phyloP scores from a whole-genome alignment of 2,329 filamentous ascomycete genomes.

The Botrytis byssoidea region DNA sequence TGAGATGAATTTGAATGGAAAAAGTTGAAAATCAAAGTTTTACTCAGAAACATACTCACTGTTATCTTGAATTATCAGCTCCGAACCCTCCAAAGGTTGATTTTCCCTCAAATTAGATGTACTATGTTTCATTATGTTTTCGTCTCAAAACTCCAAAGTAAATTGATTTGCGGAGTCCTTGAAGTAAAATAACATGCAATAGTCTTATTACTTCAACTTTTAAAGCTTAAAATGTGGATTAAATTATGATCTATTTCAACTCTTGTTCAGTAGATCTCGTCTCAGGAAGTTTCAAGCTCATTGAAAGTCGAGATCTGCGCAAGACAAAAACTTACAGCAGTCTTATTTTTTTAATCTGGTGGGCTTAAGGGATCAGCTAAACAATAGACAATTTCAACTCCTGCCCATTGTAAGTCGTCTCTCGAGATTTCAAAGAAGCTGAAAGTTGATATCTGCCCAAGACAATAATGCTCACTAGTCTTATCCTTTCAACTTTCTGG shows the following conservation, averaged over 20 bases:
- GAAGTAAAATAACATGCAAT: not conserved
- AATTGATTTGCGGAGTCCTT: not conserved
- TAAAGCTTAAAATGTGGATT: not conserved
- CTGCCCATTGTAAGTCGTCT: not conserved
- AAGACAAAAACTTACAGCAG: not conserved
- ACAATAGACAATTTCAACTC: not conserved
- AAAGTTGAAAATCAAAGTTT: not conserved
- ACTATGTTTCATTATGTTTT: not conserved
- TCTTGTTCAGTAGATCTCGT: not conserved
- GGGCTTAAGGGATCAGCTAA: fast-evolving
- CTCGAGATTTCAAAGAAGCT: not conserved
- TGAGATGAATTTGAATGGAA: not conserved
- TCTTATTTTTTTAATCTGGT: not conserved
- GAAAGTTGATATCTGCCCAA: not conserved
- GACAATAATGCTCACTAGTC: not conserved
- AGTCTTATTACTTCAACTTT: not conserved
- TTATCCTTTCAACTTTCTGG: not conserved
- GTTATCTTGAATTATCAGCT: not conserved
- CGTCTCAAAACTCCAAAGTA: not conserved
- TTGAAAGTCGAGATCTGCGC: not conserved
- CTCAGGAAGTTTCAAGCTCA: not conserved
- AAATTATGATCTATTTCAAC: not conserved
- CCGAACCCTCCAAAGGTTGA: not conserved
- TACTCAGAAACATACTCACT: not conserved
- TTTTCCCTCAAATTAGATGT: not conserved